Conservation (phyloP, 441 rosid species). For the Corymbia calophylla region DNA sequence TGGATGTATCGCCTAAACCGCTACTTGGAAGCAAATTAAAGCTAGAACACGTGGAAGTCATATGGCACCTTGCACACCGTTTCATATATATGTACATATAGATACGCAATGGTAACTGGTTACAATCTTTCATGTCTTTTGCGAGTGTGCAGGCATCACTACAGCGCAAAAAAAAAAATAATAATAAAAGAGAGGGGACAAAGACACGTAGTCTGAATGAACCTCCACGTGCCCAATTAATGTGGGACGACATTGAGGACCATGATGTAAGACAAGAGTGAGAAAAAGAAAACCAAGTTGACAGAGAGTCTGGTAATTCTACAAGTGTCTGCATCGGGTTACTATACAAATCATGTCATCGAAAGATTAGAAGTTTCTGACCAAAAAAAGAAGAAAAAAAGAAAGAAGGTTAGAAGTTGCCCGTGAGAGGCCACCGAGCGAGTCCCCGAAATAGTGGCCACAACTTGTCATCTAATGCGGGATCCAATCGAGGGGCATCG, state of each 20-base stretch:
- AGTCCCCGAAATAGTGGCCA: neutral
- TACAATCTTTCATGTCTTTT: neutral
- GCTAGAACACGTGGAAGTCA: neutral
- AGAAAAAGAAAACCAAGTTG: no score
- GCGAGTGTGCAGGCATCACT: neutral
- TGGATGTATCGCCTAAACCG: neutral
- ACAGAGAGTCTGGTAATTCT: neutral
- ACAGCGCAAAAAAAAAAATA: neutral
- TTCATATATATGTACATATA: neutral
- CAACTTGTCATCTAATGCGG: neutral
- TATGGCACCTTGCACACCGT: neutral
- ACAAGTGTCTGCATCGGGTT: no score
- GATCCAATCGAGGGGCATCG: neutral
- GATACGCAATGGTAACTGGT: neutral
- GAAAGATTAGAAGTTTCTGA: neutral
- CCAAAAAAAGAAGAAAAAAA: no score
- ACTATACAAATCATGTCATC: neutral
- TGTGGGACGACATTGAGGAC: neutral
- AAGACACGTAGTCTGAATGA: neutral
- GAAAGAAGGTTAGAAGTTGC: neutral
- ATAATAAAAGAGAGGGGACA: neutral
- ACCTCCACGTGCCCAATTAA: neutral
- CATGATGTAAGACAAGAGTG: neutral
- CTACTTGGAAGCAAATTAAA: neutral
- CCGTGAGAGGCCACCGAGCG: neutral